A percentile compares a stretch with the other conserved stretches of the same genome.
Evolutionary conservation across 2,329 filamentous ascomycete genomes (phyloP).

Genomic region (Cucurbitaria berberidis): DNA sequence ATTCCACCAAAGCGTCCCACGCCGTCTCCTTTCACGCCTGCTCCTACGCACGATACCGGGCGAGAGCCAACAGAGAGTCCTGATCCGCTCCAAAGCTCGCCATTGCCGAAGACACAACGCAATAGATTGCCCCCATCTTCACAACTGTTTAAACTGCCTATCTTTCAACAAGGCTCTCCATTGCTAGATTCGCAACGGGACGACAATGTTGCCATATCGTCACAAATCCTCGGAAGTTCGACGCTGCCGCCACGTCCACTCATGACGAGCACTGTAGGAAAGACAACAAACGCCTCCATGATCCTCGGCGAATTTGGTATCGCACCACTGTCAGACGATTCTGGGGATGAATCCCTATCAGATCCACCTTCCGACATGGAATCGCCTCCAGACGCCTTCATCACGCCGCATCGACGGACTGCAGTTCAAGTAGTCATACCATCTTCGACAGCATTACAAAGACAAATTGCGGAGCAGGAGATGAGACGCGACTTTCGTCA

Average conservation of each 20-base stretch:
- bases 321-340: constrained; percentile 29
- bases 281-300: constrained; percentile 6
- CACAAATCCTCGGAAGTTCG: constrained; percentile 4
- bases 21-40: constrained; percentile 29
- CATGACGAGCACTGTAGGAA: neutral
- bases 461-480: constrained; percentile 21
- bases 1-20: constrained; percentile 20
- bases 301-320: constrained; percentile 28
- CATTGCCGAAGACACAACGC: constrained; percentile 7
- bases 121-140: constrained; percentile 6
- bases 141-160: constrained; percentile 12
- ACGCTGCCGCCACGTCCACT: neutral
- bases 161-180: constrained; percentile 6
- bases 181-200: constrained; percentile 12
- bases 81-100: constrained; percentile 36
- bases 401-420: constrained; percentile 30
- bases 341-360: constrained; percentile 33
- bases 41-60: neutral
- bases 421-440: constrained; percentile 41
- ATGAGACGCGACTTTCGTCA: constrained; percentile 49
- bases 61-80: constrained; percentile 34
- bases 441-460: constrained; percentile 24
- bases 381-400: constrained; percentile 10
- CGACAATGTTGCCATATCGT: constrained; percentile 3
- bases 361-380: constrained; percentile 33